Percentiles rank a stretch among this genome's conserved stretches.
Conservation (phyloP, 2,329 filamentous ascomycete species). For the Aspergillus sp. region DNA sequence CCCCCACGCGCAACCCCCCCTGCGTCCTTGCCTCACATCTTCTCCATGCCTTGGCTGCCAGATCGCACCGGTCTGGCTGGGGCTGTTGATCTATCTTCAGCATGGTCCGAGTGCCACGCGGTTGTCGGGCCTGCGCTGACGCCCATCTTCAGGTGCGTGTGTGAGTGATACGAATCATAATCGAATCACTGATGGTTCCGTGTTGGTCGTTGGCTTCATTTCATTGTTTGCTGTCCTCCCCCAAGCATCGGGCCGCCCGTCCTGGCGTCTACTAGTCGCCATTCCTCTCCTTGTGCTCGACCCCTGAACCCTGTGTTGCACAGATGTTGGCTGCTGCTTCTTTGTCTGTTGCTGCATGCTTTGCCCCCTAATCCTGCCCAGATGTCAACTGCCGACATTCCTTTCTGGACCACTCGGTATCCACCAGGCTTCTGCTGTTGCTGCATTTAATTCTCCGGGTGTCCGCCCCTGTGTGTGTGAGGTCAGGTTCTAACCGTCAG, state of each 20-base stretch:
- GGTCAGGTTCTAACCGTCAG: background rate
- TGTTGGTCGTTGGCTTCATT: background rate
- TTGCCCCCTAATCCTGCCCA: background rate
- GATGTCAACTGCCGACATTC: background rate
- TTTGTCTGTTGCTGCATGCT: background rate
- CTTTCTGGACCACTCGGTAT: background rate
- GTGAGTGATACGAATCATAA: too few relatives aligned
- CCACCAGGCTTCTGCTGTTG: background rate
- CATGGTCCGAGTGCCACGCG: conserved; percentile 37
- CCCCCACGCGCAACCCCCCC: background rate
- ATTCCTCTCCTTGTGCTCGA: background rate
- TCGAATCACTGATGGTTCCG: background rate
- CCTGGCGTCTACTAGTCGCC: background rate
- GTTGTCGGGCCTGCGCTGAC: conserved; percentile 27
- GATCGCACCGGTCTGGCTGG: conserved; percentile 4
- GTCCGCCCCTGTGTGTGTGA: background rate
- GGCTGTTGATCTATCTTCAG: conserved; percentile 15
- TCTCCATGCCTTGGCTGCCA: conserved; percentile 13
- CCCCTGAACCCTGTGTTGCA: background rate
- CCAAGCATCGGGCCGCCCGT: background rate
- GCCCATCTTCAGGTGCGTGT: conserved; percentile 20
- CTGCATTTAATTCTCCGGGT: background rate
- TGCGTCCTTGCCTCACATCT: background rate
- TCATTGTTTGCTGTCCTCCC: background rate
- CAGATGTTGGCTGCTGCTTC: background rate